phyloP scores from a whole-genome alignment of 1,139 yeast species.

The Yamadazyma triangularis region DNA sequence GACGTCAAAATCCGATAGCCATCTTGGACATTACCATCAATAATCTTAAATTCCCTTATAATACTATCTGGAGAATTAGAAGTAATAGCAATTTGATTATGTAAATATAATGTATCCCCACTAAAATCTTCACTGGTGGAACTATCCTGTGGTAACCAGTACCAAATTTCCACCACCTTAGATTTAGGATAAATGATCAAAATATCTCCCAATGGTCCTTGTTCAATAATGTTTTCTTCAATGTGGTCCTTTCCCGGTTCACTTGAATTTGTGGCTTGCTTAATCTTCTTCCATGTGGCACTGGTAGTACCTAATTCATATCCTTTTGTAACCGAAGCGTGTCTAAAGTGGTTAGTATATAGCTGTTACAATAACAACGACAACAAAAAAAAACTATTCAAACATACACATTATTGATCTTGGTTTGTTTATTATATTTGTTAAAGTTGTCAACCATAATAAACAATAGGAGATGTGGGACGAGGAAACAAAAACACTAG shows the following conservation, averaged over 20 bases:
- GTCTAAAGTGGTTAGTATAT: too few species aligned
- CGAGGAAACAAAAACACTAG: too few species aligned
- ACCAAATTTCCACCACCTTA: constrained; percentile 45
- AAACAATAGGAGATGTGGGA: too few species aligned
- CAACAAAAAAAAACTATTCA: too few species aligned
- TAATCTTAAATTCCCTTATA: constrained; percentile 2
- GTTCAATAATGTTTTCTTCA: constrained; percentile 19
- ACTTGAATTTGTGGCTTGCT: constrained; percentile 24
- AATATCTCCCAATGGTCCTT: constrained; percentile 46
- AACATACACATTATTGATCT: constrained; percentile 17
- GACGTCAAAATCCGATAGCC: constrained; percentile 2
- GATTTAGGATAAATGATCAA: constrained; percentile 27
- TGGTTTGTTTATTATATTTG: constrained; percentile 15
- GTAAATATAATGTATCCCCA: constrained; percentile 32
- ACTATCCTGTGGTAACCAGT: constrained; percentile 33
- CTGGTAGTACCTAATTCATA: constrained; percentile 37
- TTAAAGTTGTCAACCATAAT: too few species aligned
- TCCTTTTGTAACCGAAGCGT: constrained; percentile 26
- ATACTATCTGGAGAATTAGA: background rate
- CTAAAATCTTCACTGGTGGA: constrained; percentile 10
- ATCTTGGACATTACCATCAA: constrained; percentile 4
- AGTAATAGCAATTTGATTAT: constrained; percentile 12
- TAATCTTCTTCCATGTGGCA: constrained; percentile 43
- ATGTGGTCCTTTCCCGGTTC: constrained; percentile 2
- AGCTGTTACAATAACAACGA: too few species aligned